Evolutionary conservation across 495 filamentous ascomycete genomes (phyloP).

Genomic region (Daldinia grandis): DNA sequence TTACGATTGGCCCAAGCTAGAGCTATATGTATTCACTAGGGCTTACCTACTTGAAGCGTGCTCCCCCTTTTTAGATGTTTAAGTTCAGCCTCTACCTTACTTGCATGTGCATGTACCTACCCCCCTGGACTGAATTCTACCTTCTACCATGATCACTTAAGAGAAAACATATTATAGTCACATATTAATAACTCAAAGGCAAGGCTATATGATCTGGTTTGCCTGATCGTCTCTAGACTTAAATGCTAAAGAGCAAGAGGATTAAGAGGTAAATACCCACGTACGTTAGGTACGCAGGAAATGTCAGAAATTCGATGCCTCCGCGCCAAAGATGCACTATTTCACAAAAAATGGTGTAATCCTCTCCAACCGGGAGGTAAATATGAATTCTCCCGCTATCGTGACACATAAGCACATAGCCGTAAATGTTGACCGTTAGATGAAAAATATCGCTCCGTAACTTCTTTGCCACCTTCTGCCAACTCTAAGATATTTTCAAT

Average conservation of each 20-base stretch:
- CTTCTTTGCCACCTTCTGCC: conserved; percentile 25
- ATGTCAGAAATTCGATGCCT: conserved; percentile 32
- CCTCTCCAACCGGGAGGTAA: conserved; percentile 33
- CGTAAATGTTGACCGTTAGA: conserved; percentile 36
- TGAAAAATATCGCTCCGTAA: conserved; percentile 27
- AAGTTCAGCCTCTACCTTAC: conserved; percentile 9
- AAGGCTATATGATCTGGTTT: conserved; percentile 13
- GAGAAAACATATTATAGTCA: background rate
- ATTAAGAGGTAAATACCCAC: conserved; percentile 12
- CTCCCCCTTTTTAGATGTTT: conserved; percentile 18
- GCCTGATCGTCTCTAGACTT: conserved; percentile 11
- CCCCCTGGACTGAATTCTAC: background rate
- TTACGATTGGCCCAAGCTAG: conserved; percentile 27
- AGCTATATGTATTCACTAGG: conserved; percentile 2
- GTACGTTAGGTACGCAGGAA: background rate
- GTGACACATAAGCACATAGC: conserved; percentile 44
- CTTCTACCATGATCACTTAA: background rate
- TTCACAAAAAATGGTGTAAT: conserved; percentile 40
- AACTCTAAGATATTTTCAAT: conserved; percentile 4
- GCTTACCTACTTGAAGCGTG: conserved; percentile 30
- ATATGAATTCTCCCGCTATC: conserved; percentile 40
- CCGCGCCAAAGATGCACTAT: conserved; percentile 42
- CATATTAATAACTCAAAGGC: background rate
- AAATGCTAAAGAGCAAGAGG: background rate
- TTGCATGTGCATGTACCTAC: background rate